Evolutionary conservation across 2,329 filamentous ascomycete genomes (phyloP).

Genomic region (Nemania sp.): DNA sequence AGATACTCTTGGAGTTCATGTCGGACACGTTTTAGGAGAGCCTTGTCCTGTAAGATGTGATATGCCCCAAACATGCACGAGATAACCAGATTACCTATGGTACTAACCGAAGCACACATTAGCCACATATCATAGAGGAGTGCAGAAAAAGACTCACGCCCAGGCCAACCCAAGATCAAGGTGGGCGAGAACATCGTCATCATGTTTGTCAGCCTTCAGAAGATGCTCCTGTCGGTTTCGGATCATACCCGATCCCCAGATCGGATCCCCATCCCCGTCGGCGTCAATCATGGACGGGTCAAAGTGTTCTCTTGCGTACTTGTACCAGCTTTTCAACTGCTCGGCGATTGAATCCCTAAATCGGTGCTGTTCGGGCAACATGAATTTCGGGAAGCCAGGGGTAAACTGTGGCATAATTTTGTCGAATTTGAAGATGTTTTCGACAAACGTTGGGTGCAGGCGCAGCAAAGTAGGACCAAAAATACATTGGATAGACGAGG

Average conservation of each 20-base stretch:
- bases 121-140: neutral
- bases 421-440: constrained; percentile 29
- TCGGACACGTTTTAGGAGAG: constrained; percentile 21
- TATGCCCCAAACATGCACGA: constrained; percentile 26
- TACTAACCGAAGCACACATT: constrained; percentile 9
- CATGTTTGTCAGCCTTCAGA: constrained; percentile 23
- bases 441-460: constrained; percentile 25
- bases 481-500: constrained; percentile 25
- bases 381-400: constrained; percentile 21
- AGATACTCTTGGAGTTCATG: constrained; percentile 22
- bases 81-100: constrained; percentile 26
- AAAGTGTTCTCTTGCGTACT: constrained; percentile 27
- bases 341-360: constrained; percentile 17
- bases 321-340: constrained; percentile 30
- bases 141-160: constrained; percentile 22
- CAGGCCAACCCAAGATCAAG: constrained; percentile 30
- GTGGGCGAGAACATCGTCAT: constrained; percentile 26
- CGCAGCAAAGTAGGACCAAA: constrained; percentile 27
- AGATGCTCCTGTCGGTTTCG: constrained; percentile 27
- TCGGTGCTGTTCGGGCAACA: constrained; percentile 21
- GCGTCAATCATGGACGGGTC: constrained; percentile 19
- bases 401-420: constrained; percentile 24
- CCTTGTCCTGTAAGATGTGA: constrained; percentile 26
- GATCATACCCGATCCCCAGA: constrained; percentile 30
- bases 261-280: constrained; percentile 31